Percentiles rank a stretch among this genome's conserved stretches.
These are phyloP conservation scores for Linanthus parryae DNA, from an alignment of 148 eudicot genomes.

Conservation along the genomic window DNA sequence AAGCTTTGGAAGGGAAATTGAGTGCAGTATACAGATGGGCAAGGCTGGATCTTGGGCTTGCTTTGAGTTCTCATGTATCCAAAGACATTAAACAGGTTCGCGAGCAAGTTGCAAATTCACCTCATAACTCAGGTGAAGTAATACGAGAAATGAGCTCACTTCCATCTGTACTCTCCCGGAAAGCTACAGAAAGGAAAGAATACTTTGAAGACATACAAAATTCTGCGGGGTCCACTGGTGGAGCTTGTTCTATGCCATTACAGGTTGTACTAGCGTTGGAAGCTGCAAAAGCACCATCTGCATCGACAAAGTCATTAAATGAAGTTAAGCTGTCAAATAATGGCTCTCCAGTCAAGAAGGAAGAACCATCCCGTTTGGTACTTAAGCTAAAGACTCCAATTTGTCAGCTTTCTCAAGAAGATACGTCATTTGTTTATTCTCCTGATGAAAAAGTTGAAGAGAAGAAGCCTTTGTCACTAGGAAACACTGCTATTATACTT, in stretches of 20 bases:
- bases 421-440: not conserved
- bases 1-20: constrained; percentile 95
- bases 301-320: constrained; percentile 20
- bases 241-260: constrained; percentile 22
- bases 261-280: constrained; percentile 34
- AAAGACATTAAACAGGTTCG: constrained; percentile 35
- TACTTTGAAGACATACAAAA: constrained; percentile 14
- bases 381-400: not conserved
- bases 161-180: constrained; percentile 7
- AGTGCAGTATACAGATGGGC: constrained; percentile 95
- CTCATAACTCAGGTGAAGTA: constrained; percentile 21
- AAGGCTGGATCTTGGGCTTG: constrained; percentile 73
- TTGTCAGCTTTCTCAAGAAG: not conserved
- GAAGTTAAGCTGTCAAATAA: constrained; percentile 16
- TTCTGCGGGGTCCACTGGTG: constrained; percentile 20
- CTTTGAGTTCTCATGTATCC: constrained; percentile 55
- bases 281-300: constrained; percentile 25
- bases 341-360: constrained; percentile 24
- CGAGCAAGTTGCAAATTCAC: constrained; percentile 20
- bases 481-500: constrained; percentile 48
- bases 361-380: constrained; percentile 6
- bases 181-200: constrained; percentile 26
- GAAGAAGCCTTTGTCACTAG: constrained; percentile 23
- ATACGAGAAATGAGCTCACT: constrained; percentile 17
- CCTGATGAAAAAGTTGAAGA: constrained; percentile 20